Evolutionary conservation across 495 filamentous ascomycete species (phyloP).

Genomic region (Viridothelium virens): DNA sequence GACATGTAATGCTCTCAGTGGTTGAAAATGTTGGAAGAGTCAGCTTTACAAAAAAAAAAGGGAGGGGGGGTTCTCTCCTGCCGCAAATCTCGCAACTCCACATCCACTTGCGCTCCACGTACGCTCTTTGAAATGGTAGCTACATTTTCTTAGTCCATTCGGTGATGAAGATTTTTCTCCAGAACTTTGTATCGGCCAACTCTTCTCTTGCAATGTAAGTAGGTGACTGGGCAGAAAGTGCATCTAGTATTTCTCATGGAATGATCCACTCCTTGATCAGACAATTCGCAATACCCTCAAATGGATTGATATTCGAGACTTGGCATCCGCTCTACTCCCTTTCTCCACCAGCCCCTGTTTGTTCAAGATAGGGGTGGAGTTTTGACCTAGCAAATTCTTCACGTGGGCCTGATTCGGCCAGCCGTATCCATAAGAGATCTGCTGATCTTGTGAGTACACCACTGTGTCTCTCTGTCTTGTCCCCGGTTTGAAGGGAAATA

Average conservation of each 20-base stretch:
- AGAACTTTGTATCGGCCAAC: background rate
- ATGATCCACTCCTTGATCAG: constrained; percentile 1
- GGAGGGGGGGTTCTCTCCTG: background rate
- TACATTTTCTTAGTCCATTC: background rate
- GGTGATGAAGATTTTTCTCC: background rate
- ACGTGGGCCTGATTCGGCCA: no score
- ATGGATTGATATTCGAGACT: background rate
- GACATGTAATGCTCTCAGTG: background rate
- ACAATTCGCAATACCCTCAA: background rate
- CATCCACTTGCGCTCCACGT: background rate
- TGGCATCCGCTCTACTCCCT: background rate
- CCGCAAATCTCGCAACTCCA: background rate
- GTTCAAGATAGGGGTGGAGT: background rate
- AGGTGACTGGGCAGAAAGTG: background rate
- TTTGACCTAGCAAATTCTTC: background rate
- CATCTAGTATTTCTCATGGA: background rate
- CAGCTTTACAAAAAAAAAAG: background rate
- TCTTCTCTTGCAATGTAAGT: background rate
- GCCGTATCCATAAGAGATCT: no score
- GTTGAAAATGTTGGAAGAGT: background rate
- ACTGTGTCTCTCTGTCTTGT: no score
- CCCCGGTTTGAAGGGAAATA: no score
- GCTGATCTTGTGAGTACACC: no score
- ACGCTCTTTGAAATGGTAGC: background rate
- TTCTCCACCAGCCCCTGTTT: background rate